These are phyloP conservation scores for Claviceps sp. DNA, from an alignment of 2,329 filamentous ascomycete genomes.

Conservation along the genomic window DNA sequence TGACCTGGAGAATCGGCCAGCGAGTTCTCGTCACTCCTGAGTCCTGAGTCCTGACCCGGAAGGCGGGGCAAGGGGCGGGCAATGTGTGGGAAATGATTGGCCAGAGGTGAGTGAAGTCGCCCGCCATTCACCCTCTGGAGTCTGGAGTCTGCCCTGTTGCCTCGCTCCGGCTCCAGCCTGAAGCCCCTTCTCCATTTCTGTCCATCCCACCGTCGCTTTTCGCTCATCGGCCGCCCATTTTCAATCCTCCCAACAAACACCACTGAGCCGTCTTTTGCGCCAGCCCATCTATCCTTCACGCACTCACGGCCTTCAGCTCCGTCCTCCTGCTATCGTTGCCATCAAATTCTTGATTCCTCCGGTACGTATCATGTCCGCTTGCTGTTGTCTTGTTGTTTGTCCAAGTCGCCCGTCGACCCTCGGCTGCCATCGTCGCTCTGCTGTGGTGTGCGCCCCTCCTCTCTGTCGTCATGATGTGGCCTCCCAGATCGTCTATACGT, in stretches of 20 bases:
- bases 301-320: conserved; percentile 2
- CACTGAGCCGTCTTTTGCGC: conserved; percentile 5
- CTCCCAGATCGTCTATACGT: neutral
- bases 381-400: conserved; percentile 6
- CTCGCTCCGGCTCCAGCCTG: conserved; percentile 12
- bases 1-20: no score
- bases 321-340: neutral
- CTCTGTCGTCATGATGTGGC: conserved; percentile 26
- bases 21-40: no score
- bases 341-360: neutral
- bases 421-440: conserved; percentile 7
- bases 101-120: neutral
- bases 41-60: no score
- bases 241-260: conserved; percentile 15
- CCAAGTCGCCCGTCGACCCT: neutral
- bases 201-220: conserved; percentile 16
- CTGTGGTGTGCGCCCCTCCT: conserved; percentile 13
- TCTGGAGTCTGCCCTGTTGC: conserved; percentile 2
- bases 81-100: neutral
- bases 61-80: neutral
- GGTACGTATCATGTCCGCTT: conserved; percentile 6
- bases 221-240: conserved; percentile 18
- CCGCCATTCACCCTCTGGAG: neutral
- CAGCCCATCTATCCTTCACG: conserved; percentile 10
- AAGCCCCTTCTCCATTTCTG: conserved; percentile 20